Percentiles rank a stretch among this genome's conserved stretches.
Evolutionary conservation across 169 alveolate genomes (phyloP).

Genomic region (Eimeria acervulina): DNA sequence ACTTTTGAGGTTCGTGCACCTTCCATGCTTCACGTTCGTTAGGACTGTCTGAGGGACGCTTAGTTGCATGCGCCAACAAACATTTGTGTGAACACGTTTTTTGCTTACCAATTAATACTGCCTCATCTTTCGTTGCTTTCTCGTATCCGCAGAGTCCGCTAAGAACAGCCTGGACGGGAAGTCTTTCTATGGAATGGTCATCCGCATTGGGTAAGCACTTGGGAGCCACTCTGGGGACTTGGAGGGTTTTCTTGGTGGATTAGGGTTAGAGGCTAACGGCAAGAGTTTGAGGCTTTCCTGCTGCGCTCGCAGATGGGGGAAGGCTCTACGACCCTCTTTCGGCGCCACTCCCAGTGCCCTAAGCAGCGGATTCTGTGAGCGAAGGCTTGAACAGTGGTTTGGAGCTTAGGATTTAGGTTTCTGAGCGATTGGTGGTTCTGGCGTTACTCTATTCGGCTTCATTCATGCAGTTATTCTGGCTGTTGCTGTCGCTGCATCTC

Average conservation of each 20-base stretch:
- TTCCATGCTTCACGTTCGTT: not conserved
- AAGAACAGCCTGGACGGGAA: conserved; percentile 89
- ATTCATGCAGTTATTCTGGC: not conserved
- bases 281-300: not conserved
- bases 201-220: conserved; percentile 89
- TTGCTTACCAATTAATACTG: not conserved
- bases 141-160: conserved; percentile 90
- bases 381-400: not conserved
- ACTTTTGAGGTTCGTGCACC: not conserved
- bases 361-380: conserved; percentile 66
- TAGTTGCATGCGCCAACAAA: not conserved
- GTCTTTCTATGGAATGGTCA: conserved; percentile 89
- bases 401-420: not conserved
- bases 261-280: not conserved
- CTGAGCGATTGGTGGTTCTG: not conserved
- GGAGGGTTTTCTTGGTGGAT: not conserved
- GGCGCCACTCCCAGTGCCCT: conserved; percentile 53
- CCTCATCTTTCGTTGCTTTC: not conserved
- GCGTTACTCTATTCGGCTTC: not conserved
- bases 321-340: conserved; percentile 63
- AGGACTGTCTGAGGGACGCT: not conserved
- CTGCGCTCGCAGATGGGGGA: conserved; percentile 72
- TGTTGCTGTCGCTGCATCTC: not conserved
- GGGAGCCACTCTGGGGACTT: not conserved
- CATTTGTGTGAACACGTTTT: not conserved